These are phyloP conservation scores for Ophiostoma montium DNA, from an alignment of 2,329 filamentous ascomycete genomes.

Conservation along the genomic window DNA sequence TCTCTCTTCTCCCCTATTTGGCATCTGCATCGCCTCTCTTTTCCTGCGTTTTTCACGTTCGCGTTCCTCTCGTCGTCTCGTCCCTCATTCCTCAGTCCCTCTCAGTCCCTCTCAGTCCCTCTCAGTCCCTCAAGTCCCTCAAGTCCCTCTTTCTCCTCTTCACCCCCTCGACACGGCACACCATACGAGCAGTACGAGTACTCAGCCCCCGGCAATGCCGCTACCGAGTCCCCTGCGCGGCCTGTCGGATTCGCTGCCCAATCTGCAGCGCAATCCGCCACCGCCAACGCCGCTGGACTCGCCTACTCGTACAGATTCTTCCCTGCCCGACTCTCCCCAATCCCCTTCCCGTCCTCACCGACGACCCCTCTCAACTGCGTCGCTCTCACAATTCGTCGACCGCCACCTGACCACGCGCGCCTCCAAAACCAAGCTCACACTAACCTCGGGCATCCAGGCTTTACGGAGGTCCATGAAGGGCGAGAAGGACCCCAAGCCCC, in stretches of 20 bases:
- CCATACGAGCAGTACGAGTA: neutral
- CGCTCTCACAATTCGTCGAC: neutral
- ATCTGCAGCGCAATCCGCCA: neutral
- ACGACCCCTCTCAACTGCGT: neutral
- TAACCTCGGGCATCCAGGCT: constrained; percentile 42
- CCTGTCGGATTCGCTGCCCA: neutral
- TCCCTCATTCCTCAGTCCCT: neutral
- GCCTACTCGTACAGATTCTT: too few relatives aligned
- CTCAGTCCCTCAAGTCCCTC: neutral
- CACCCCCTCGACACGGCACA: too few relatives aligned
- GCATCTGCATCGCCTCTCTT: too few relatives aligned
- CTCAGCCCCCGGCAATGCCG: neutral
- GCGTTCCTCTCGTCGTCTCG: neutral
- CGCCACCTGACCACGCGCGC: neutral
- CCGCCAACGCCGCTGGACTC: neutral
- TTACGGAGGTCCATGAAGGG: constrained; percentile 82
- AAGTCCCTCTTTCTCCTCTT: neutral
- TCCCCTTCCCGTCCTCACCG: neutral
- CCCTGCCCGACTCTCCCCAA: neutral
- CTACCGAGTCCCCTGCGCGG: neutral
- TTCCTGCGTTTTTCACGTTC: neutral
- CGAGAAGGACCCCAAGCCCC: constrained; percentile 63
- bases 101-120: neutral
- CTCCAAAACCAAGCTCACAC: constrained; percentile 22
- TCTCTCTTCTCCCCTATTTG: neutral